These are phyloP conservation scores for Flammula alnicola DNA, from an alignment of 1,284 basidiomycete genomes.

Conservation along the genomic window DNA sequence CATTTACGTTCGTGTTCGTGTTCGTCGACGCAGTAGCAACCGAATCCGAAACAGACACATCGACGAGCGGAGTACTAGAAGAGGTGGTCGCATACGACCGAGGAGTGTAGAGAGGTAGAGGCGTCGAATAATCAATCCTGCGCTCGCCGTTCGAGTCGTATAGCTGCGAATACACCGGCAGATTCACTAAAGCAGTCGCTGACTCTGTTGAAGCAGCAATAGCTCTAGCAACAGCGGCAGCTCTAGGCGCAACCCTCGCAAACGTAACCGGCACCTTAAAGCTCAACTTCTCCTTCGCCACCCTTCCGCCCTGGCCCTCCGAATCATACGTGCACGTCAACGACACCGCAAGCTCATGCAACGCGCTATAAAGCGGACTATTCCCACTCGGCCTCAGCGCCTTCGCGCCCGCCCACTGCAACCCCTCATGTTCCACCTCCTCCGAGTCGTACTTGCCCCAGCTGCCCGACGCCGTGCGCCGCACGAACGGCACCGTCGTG, in stretches of 20 bases:
- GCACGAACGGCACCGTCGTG: slow-evolving; percentile 52
- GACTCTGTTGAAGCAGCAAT: slow-evolving; percentile 12
- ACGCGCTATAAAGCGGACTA: slow-evolving; percentile 62
- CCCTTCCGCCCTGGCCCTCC: slow-evolving; percentile 43
- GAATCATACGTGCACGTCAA: slow-evolving; percentile 61
- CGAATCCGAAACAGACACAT: neutral
- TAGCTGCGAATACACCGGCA: slow-evolving; percentile 78
- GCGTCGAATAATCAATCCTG: slow-evolving; percentile 68
- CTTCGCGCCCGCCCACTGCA: slow-evolving; percentile 49
- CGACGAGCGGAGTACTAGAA: slow-evolving; percentile 3
- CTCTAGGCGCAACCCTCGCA: slow-evolving; percentile 44
- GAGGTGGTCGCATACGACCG: slow-evolving; percentile 6
- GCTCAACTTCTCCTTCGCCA: slow-evolving; percentile 36
- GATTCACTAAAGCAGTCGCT: no score
- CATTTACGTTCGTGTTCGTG: slow-evolving; percentile 5
- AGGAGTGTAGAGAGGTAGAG: slow-evolving; percentile 65
- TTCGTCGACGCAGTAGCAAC: neutral
- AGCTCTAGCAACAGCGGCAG: slow-evolving; percentile 17
- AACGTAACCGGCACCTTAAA: slow-evolving; percentile 62
- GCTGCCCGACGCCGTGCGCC: slow-evolving; percentile 10
- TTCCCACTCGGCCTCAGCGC: slow-evolving; percentile 48
- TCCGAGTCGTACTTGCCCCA: slow-evolving; percentile 9
- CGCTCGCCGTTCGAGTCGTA: slow-evolving; percentile 74
- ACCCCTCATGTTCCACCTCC: slow-evolving; percentile 27
- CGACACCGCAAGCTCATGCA: slow-evolving; percentile 57